Evolutionary conservation across 192 early-diverging fungal species (phyloP).

Genomic region (Thamnidium elegans): DNA sequence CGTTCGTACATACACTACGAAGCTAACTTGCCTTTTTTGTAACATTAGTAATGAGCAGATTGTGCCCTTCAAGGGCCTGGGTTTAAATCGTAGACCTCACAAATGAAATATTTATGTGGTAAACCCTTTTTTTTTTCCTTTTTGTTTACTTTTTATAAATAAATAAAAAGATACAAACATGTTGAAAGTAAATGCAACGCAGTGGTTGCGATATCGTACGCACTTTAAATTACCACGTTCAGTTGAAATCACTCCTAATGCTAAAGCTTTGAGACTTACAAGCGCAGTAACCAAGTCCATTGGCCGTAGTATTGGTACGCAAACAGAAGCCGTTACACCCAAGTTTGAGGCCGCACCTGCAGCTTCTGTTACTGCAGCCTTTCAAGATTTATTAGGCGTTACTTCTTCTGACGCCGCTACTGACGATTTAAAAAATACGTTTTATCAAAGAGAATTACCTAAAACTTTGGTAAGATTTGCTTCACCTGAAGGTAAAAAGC

Average conservation of each 20-base stretch:
- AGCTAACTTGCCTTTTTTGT: no score
- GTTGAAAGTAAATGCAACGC: neutral
- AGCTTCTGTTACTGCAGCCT: neutral
- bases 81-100: no score
- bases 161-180: neutral
- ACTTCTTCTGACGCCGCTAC: neutral
- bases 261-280: neutral
- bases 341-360: neutral
- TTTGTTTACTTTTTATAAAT: no score
- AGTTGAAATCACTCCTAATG: neutral
- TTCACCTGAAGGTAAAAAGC: conserved; percentile 66
- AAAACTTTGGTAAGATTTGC: conserved; percentile 72
- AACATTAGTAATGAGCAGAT: no score
- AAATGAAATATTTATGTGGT: no score
- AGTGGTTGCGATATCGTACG: neutral
- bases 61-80: no score
- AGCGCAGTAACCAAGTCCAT: neutral
- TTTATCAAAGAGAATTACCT: conserved; percentile 58
- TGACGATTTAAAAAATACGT: conserved; percentile 29
- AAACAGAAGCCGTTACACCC: neutral
- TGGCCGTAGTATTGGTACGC: neutral
- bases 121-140: no score
- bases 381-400: conserved; percentile 1
- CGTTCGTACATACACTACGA: no score
- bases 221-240: neutral